Evolutionary conservation across 2,329 filamentous ascomycete species (phyloP), one percentile per base, ranked within the genome.

Genomic region (Hypoxylon sp.): DNA sequence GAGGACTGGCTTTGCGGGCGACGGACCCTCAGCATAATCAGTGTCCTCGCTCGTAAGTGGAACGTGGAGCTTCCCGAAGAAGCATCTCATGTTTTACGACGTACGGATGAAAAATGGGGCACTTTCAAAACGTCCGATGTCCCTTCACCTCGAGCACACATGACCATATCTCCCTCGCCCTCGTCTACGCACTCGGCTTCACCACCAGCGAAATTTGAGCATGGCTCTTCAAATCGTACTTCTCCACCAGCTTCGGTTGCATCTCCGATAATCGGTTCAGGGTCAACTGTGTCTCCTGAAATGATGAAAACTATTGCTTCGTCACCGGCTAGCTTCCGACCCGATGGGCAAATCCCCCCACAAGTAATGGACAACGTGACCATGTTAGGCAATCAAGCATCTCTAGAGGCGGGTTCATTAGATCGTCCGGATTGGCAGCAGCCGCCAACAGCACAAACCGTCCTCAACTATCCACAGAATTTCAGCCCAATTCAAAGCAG

Each of bases 1-100:
- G 94, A 98, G 78, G 92, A 94, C 74, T 99, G 96, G 96, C 88
- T 94, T 0, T 96, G 94, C 75, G 95, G 94, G 8, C 87, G 94
- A 58, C 88, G 95, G 11, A 95, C 94, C 0, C 84, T 98, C 6
- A 89, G 90, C 66, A 97, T 98, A 52, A 84, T 99, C 47, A 94
- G 92, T 72, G 89, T 97, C 3, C 88, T 97, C 11, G 91, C 92
- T 0, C 88, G 90, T n/a, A 96, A 96, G 75, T 98, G 96, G 94
- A 91, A 91, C 17, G 91, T 97, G 47, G 90, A 93, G 62, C 80
- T 98, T 8, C 95, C 96, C 0, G 91, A 93, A 65, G 95, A 98
- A 79, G 95, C 94, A 0, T 85, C 88, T 0, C 82, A 86, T 1
- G 89, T 97, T 1, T 86, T 98, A n/a, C 85, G 89, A 53, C 88